Conservation (phyloP, 2,329 filamentous ascomycete genomes). For the Microcera coccophila region DNA sequence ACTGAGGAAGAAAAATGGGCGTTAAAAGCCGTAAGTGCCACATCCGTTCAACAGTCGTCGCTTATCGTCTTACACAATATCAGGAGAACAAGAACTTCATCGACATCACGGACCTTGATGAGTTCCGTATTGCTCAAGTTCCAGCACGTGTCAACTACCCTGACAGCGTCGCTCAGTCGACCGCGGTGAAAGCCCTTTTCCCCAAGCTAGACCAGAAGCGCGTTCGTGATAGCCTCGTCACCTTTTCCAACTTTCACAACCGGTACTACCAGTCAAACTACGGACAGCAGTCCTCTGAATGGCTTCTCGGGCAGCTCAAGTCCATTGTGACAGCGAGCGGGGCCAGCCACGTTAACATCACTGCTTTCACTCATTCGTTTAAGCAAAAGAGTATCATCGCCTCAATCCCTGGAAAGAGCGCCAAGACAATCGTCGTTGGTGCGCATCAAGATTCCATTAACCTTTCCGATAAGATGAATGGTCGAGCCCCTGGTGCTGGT, state of each 20-base stretch:
- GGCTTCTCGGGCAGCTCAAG: constrained; percentile 74
- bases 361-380: constrained; percentile 79
- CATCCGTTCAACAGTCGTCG: background rate
- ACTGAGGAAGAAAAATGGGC: constrained; percentile 96
- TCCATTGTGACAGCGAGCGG: constrained; percentile 67
- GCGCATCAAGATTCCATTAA: constrained; percentile 97
- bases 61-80: background rate
- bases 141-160: constrained; percentile 57
- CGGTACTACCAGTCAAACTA: constrained; percentile 77
- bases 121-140: constrained; percentile 48
- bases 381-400: constrained; percentile 88
- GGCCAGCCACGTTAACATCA: constrained; percentile 65
- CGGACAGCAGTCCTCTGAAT: constrained; percentile 80
- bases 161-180: constrained; percentile 58
- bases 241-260: constrained; percentile 74
- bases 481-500: constrained; percentile 82
- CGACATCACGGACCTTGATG: constrained; percentile 77
- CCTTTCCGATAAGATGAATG: constrained; percentile 76
- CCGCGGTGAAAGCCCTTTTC: constrained; percentile 64
- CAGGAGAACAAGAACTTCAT: constrained; percentile 86
- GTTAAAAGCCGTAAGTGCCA: constrained; percentile 68
- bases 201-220: constrained; percentile 67
- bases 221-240: constrained; percentile 74
- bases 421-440: constrained; percentile 83
- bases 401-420: constrained; percentile 78